Percentiles rank a stretch among this genome's conserved stretches.
Conservation (phyloP, 2,329 filamentous ascomycete genomes). For the Fusarium dimerum region DNA sequence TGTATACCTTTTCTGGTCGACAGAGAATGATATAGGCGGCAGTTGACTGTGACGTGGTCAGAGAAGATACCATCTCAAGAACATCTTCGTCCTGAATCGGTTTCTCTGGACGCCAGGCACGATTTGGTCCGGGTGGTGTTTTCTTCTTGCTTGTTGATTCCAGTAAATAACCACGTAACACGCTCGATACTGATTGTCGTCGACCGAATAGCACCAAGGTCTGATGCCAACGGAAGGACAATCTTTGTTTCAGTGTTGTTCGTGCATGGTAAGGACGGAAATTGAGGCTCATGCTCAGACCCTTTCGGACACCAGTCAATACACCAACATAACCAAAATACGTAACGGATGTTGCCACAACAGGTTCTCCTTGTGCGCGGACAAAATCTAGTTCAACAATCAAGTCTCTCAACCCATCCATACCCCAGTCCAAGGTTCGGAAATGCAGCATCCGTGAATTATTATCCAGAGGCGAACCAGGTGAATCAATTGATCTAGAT, state of each 20-base stretch:
- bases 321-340: constrained; percentile 53
- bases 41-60: constrained; percentile 23
- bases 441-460: constrained; percentile 51
- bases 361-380: constrained; percentile 29
- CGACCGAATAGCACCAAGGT: constrained; percentile 26
- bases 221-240: constrained; percentile 32
- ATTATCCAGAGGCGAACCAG: not conserved
- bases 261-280: constrained; percentile 39
- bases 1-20: constrained; percentile 21
- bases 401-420: constrained; percentile 50
- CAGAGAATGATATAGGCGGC: constrained; percentile 35
- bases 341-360: constrained; percentile 47
- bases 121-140: no score
- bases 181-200: constrained; percentile 28
- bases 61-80: constrained; percentile 11
- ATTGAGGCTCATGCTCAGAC: constrained; percentile 51
- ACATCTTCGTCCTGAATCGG: constrained; percentile 7
- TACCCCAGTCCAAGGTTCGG: constrained; percentile 56
- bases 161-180: constrained; percentile 24
- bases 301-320: constrained; percentile 47
- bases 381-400: constrained; percentile 56
- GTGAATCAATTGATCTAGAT: constrained; percentile 1
- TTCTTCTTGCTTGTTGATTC: not conserved
- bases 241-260: constrained; percentile 7
- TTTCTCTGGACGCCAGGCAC: no score